Conservation (phyloP, 257 asterid species). For the Linderniella brevidens region DNA sequence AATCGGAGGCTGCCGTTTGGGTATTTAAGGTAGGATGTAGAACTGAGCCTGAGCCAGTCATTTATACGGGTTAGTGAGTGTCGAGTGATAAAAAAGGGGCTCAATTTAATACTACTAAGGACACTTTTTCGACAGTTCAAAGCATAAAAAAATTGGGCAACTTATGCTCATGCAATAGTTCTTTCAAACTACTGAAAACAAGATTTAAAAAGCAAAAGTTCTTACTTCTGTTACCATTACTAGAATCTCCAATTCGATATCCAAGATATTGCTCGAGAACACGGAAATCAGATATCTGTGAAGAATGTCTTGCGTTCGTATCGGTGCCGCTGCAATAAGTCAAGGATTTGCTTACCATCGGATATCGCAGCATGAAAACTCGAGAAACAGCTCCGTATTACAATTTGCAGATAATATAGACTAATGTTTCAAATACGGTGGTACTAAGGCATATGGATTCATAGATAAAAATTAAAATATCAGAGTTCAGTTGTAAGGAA, state of each 20-base stretch:
- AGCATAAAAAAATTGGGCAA: no score
- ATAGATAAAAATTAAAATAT: neutral
- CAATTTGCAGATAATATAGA: constrained; percentile 4
- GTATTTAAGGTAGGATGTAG: constrained; percentile 24
- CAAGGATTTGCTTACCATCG: constrained; percentile 7
- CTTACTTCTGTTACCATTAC: constrained; percentile 39
- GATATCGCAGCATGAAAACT: constrained; percentile 6
- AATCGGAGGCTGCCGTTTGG: constrained; percentile 32
- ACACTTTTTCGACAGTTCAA: no score
- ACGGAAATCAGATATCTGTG: constrained; percentile 53
- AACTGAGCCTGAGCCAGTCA: constrained; percentile 24
- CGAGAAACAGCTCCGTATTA: neutral
- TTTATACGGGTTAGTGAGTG: no score
- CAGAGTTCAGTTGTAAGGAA: no score
- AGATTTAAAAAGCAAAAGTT: neutral
- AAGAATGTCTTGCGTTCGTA: constrained; percentile 36
- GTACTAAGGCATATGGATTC: no score
- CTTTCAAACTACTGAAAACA: neutral
- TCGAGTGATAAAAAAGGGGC: neutral
- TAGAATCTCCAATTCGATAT: constrained; percentile 46
- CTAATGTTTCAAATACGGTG: neutral
- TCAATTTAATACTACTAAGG: neutral
- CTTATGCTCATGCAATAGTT: neutral
- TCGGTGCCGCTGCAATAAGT: constrained; percentile 57
- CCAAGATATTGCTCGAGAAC: constrained; percentile 89